Evolutionary conservation across 1,139 yeast species (phyloP), one percentile per base, ranked within the genome.

Genomic region (Suhomyces yuchorum): DNA sequence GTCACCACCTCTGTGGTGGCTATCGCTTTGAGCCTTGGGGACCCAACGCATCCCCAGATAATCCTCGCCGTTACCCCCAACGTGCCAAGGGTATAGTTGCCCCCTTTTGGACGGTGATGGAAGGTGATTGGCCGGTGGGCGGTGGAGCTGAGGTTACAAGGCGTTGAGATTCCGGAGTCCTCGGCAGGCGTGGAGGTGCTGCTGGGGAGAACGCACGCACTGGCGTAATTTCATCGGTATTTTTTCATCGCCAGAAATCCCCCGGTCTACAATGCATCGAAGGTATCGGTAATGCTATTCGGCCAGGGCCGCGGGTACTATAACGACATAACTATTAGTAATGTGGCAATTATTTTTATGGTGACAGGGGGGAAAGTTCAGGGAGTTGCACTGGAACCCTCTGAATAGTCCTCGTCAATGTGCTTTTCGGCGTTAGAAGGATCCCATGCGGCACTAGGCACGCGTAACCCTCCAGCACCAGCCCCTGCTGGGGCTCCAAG

Each of bases 361-460:
- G 6, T 22, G 26, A 20, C 9, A 20, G 26, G 26, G 26, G 9
- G 17, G n/a, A n/a, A n/a, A n/a, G n/a, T 40, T 48, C 47, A 56
- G 48, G 57, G 58, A 33, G 62, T 51, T 15, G 57, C 47, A 19
- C 56, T 50, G 3, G 68, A 64, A 11, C 61, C 67, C 47, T 66
- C 68, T 19, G 71, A 64, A 44, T 59, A 68, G 18, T 62, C 65
- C 42, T 64, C 69, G 33, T 55, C 61, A n/a, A 51, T 47, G 49
- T 57, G 58, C 48, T 62, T 62, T 42, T 63, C 71, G 18, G 63
- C 55, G 50, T 64, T 66, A 3, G 78, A 59, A 14, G 81, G 81
- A 57, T 75, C 73, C 81, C 81, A 77, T 9, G 78, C 70, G n/a
- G 79, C 78, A 15, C 69, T 61, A 6, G 81, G 81, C 15, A 71